Conservation (phyloP, 768 basidiomycete genomes). For the Russula sp. region DNA sequence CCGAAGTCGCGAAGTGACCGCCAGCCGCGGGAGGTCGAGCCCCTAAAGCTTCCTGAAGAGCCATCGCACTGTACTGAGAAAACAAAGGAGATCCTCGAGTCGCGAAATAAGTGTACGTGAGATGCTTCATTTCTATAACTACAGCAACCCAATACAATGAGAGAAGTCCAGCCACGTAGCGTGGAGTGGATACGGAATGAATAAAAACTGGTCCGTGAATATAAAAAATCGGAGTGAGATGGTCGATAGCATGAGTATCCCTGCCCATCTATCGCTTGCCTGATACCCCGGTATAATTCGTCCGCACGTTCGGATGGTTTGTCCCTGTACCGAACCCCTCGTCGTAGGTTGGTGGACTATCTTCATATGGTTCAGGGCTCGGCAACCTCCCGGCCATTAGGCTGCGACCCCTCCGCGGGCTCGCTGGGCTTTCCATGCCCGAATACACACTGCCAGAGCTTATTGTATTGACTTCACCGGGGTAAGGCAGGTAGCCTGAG, state of each 20-base stretch:
- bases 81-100: not conserved
- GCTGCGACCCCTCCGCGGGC: conserved; percentile 8
- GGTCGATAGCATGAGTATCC: not conserved
- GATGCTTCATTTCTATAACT: conserved; percentile 5
- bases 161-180: not conserved
- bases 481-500: conserved; percentile 30
- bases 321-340: conserved; percentile 36
- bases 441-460: conserved; percentile 23
- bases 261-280: conserved; percentile 16
- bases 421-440: conserved; percentile 6
- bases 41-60: conserved; percentile 24
- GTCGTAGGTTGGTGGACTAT: conserved; percentile 68
- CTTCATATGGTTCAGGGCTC: conserved; percentile 39
- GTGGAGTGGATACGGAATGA: conserved; percentile 6
- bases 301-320: not conserved
- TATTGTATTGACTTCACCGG: conserved; percentile 16
- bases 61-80: not conserved
- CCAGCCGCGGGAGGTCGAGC: conserved; percentile 34
- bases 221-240: not conserved
- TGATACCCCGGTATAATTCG: not conserved
- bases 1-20: conserved; percentile 34
- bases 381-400: not conserved
- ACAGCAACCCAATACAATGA: conserved; percentile 3
- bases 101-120: not conserved
- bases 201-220: conserved; percentile 12